A percentile compares a stretch with the other conserved stretches of the same genome.
Evolutionary conservation across 2,329 filamentous ascomycete genomes (phyloP).

Genomic region (Cladosporium austrohemisphaericum): DNA sequence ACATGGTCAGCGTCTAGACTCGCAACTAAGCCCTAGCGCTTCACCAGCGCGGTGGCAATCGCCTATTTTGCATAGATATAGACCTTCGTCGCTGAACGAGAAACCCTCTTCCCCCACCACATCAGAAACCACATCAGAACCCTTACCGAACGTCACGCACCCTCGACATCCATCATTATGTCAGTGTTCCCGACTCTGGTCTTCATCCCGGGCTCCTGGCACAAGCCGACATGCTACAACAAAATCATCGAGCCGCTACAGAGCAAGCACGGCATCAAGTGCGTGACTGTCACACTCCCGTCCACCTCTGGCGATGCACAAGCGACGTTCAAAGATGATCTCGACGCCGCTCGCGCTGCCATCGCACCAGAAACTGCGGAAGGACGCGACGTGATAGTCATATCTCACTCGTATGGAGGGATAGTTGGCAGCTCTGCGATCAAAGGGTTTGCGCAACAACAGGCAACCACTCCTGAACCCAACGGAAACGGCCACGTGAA

Average conservation of each 20-base stretch:
- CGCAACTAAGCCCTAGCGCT: no score
- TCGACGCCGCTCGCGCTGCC: slow-evolving; percentile 14
- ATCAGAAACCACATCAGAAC: no score
- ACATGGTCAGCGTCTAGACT: no score
- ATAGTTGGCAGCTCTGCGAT: slow-evolving; percentile 17
- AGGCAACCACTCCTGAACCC: neutral
- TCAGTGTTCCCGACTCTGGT: slow-evolving; percentile 4
- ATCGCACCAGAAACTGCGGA: slow-evolving; percentile 8
- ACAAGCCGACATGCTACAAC: slow-evolving; percentile 15
- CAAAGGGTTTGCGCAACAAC: slow-evolving; percentile 15
- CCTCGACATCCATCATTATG: no score
- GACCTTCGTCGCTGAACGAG: no score
- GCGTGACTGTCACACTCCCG: slow-evolving; percentile 15
- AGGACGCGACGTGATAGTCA: slow-evolving; percentile 14
- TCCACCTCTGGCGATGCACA: slow-evolving; percentile 14
- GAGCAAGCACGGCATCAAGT: slow-evolving; percentile 12
- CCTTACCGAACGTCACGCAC: no score
- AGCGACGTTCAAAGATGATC: slow-evolving; percentile 16
- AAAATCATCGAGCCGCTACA: slow-evolving; percentile 4
- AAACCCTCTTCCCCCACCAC: no score
- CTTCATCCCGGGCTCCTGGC: slow-evolving; percentile 15
- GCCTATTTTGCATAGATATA: no score
- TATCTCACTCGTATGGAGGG: slow-evolving; percentile 18
- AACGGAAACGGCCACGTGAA: neutral
- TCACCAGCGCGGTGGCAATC: no score